Base-by-base conservation (phyloP, 2,329 filamentous ascomycete species). In the Verticillium albo-atrum region DNA sequence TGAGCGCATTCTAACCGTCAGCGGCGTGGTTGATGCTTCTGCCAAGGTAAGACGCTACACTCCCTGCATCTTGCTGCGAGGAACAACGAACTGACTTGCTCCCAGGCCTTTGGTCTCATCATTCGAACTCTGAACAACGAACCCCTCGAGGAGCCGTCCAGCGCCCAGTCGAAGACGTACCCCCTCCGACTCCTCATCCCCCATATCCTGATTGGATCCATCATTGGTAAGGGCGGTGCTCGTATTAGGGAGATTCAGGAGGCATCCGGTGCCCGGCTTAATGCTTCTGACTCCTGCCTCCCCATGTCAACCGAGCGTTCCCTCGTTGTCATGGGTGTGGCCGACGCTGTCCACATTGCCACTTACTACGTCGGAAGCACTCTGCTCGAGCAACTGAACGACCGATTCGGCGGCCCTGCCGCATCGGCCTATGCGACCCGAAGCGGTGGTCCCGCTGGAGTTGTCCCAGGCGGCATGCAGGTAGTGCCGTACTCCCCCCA, bases 321-420 rank as follows among this genome's bases (percentile, higher is more conserved):
- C n/a, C 85, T 99, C 55, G 94, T 99, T 56, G 93, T 99, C 30
- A 92, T 98, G 76, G 95, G 95, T 73, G 95, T 99, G 60, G 95
- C 95, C 58, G 95, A 99, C 79, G 94, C 95, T 60, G 94, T 99
- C 55, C 95, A 99, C 77, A 99, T 99, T 75, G 95, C 95, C 55
- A 97, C 95, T 37, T 99, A 98, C 80, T 99, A 99, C 71, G 93
- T 99, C 64, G 94, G 93, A 59, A 96, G 94, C 75, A 99, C 95
- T n/a, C 85, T 99, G 27, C 89, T 96, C 54, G 95, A 99, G 80
- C 95, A 99, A 78, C 83, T 99, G 61, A 97, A 95, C 57, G 95
- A 99, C 74, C 89, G 95, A 50, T 99, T 98, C 67, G 94, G 95
- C 57, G 95, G 95, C 6, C 93, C 95, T 23, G 92, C 92, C 60